A percentile compares a stretch with the other conserved stretches of the same genome.
phyloP scores from a whole-genome alignment of 805 yeast genomes.

The Lipomyces starkeyi region DNA sequence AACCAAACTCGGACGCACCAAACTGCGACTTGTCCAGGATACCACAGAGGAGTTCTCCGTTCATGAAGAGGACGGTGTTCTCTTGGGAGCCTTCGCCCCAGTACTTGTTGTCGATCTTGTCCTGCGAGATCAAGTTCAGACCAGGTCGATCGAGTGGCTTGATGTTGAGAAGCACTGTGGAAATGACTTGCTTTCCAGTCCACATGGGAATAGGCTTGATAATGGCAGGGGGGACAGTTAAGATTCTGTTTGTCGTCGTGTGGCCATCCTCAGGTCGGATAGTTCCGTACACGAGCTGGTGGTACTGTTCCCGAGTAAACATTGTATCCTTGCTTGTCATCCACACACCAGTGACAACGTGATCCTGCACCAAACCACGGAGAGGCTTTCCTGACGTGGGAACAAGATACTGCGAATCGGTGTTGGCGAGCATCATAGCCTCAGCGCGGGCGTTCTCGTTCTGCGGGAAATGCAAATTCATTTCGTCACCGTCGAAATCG shows the following conservation, averaged over 20 bases:
- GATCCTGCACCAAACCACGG: conserved; percentile 99
- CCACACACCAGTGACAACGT: conserved; percentile 99
- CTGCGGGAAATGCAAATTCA: conserved; percentile 99
- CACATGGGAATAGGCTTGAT: conserved; percentile 87
- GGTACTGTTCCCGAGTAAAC: conserved; percentile 89
- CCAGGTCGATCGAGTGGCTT: conserved; percentile 91
- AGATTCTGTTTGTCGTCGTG: conserved; percentile 65
- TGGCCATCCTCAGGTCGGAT: conserved; percentile 98
- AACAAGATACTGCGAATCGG: conserved; percentile 95
- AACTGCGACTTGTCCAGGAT: conserved; percentile 96
- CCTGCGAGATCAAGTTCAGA: conserved; percentile 77
- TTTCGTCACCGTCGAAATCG: conserved; percentile 99
- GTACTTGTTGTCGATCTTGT: conserved; percentile 91
- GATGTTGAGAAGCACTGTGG: conserved; percentile 88
- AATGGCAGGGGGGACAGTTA: conserved; percentile 88
- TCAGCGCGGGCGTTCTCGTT: conserved; percentile 97
- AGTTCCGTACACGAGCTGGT: conserved; percentile 91
- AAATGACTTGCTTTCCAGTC: conserved; percentile 97
- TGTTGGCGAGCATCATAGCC: conserved; percentile 91
- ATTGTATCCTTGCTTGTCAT: conserved; percentile 90
- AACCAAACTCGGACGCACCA: conserved; percentile 97
- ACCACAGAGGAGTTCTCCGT: conserved; percentile 91
- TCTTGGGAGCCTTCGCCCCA: conserved; percentile 90
- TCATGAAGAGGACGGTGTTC: conserved; percentile 80
- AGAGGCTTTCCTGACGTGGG: conserved; percentile 99